Evolutionary conservation across 371 early-diverging fungal species (phyloP).

Genomic region (Encephalitozoon hellem): DNA sequence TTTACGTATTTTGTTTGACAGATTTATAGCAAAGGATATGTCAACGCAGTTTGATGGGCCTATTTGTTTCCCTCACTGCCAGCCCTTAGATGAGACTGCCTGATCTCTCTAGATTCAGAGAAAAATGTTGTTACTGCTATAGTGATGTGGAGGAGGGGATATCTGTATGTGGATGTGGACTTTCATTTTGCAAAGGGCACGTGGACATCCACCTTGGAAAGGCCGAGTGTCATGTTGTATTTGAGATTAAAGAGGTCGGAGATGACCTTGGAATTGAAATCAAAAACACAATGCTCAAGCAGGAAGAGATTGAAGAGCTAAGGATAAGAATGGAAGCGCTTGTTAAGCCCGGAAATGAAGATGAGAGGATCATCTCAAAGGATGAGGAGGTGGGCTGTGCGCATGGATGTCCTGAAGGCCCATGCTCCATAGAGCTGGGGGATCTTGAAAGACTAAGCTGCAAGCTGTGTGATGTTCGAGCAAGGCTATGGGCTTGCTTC

Average conservation of each 20-base stretch:
- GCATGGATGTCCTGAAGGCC: neutral
- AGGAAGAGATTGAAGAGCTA: neutral
- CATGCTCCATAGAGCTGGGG: neutral
- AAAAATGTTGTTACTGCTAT: conserved; percentile 47
- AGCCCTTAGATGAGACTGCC: conserved; percentile 4
- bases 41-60: neutral
- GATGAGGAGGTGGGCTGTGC: conserved; percentile 12
- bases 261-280: neutral
- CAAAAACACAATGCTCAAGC: neutral
- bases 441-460: conserved; percentile 26
- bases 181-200: conserved; percentile 41
- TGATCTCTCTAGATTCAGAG: conserved; percentile 38
- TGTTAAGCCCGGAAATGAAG: conserved; percentile 3
- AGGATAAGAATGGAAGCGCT: neutral
- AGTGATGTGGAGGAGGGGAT: conserved; percentile 16
- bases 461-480: conserved; percentile 76
- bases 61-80: neutral
- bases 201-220: conserved; percentile 16
- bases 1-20: conserved; percentile 1
- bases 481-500: conserved; percentile 67
- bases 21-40: neutral
- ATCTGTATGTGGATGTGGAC: conserved; percentile 30
- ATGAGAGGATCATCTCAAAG: conserved; percentile 12
- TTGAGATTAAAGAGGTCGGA: neutral
- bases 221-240: neutral